Percentiles rank a stretch among this genome's conserved stretches.
These are phyloP conservation scores for Fusarium fujikuroi DNA, from an alignment of 2,329 filamentous ascomycete genomes.

Conservation along the genomic window DNA sequence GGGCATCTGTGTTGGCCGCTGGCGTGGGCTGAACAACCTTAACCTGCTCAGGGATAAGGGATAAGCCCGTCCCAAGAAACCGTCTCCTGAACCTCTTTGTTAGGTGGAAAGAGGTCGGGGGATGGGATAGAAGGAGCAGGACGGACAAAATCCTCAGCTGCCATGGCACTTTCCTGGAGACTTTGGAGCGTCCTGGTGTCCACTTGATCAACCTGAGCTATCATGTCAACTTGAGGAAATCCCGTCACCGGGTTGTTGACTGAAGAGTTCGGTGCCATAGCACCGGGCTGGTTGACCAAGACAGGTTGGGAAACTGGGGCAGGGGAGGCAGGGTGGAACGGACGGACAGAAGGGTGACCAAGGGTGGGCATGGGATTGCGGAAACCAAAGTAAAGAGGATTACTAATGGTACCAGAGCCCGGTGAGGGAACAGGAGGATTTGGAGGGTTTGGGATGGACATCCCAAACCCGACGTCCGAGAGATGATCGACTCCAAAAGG, in stretches of 20 bases:
- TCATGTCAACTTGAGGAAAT: background rate
- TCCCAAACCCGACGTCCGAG: background rate
- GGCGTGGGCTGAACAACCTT: background rate
- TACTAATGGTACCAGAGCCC: background rate
- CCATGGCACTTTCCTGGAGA: background rate
- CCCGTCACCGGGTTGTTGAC: rapidly evolving
- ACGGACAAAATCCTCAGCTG: background rate
- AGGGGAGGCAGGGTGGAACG: background rate
- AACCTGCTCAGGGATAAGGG: background rate
- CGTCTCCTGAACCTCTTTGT: rapidly evolving
- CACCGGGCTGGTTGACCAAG: background rate
- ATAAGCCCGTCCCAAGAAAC: rapidly evolving
- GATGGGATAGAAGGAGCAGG: rapidly evolving
- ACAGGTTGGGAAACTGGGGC: background rate
- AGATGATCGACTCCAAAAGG: background rate
- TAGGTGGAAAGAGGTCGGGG: rapidly evolving
- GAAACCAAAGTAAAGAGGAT: background rate
- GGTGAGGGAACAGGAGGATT: background rate
- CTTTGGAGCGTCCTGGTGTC: too few relatives aligned
- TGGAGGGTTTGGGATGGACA: too few relatives aligned
- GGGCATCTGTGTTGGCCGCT: background rate
- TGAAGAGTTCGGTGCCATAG: background rate
- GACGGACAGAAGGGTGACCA: background rate
- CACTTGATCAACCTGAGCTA: background rate
- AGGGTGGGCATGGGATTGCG: background rate